phyloP scores from a whole-genome alignment of 2,329 filamentous ascomycete species.

The Neoarthrinium moseri region DNA sequence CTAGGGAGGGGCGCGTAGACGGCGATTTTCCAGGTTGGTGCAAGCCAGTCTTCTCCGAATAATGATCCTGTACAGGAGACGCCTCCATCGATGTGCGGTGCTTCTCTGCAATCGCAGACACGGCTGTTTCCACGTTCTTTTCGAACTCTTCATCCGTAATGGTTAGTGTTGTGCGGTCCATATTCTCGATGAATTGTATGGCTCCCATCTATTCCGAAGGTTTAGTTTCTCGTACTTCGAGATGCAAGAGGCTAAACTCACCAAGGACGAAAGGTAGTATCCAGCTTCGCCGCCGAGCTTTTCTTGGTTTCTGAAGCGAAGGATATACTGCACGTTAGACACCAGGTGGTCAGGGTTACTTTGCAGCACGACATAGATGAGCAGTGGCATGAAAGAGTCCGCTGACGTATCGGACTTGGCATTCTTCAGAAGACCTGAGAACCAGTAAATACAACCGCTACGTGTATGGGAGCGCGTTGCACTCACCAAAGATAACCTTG shows the following conservation, averaged over 20 bases:
- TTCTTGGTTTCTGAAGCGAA: constrained; percentile 95
- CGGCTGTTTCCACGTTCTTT: constrained; percentile 90
- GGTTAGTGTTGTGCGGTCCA: constrained; percentile 90
- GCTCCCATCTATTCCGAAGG: constrained; percentile 83
- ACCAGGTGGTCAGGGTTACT: constrained; percentile 94
- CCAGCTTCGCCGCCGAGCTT: constrained; percentile 97
- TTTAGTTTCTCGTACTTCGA: not conserved
- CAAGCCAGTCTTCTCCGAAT: constrained; percentile 43
- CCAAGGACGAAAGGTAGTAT: constrained; percentile 93
- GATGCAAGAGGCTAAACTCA: constrained; percentile 36
- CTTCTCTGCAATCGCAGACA: constrained; percentile 91
- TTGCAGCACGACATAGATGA: constrained; percentile 94
- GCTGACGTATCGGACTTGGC: constrained; percentile 92
- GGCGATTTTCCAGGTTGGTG: constrained; percentile 48
- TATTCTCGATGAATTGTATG: constrained; percentile 93
- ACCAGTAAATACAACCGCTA: not conserved
- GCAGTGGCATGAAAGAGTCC: constrained; percentile 89
- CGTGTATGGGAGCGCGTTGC: not conserved
- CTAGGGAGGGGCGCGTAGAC: constrained; percentile 41
- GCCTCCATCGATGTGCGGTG: constrained; percentile 57
- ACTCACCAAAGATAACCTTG: constrained; percentile 93
- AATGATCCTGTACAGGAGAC: constrained; percentile 37
- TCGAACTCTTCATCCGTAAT: constrained; percentile 96
- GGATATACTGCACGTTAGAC: constrained; percentile 96
- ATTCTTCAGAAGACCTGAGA: constrained; percentile 77